phyloP scores from a whole-genome alignment of 106 monocot genomes.

The Platanthera guangdongensis region DNA sequence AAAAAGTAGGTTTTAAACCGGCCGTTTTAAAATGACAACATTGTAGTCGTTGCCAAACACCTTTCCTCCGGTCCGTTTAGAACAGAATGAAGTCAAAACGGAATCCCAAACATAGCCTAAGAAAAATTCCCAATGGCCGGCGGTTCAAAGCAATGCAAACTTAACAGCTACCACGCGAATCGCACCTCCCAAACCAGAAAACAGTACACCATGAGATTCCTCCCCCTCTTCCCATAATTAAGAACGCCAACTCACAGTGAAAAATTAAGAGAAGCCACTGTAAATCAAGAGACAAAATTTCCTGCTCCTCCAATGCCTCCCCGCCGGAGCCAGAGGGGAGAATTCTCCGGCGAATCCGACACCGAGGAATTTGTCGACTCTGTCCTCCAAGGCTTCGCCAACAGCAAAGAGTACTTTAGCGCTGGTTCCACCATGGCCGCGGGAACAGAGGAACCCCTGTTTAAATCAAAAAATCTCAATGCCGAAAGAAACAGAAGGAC shows the following conservation, averaged over 20 bases:
- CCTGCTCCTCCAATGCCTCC: constrained; percentile 6
- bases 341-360: constrained; percentile 7
- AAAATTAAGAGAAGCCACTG: too few species aligned
- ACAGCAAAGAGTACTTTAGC: background rate
- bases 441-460: constrained; percentile 3
- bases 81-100: too few species aligned
- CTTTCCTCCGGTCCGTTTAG: too few species aligned
- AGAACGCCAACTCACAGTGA: too few species aligned
- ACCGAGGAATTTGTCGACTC: constrained; percentile 36
- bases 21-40: too few species aligned
- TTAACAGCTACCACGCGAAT: constrained; percentile 2
- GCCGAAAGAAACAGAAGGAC: constrained; percentile 78
- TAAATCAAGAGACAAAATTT: too few species aligned
- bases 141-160: background rate
- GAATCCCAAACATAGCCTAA: too few species aligned
- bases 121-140: background rate
- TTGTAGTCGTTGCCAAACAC: too few species aligned
- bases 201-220: constrained; percentile 10
- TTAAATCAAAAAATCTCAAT: constrained; percentile 83
- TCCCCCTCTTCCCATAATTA: background rate
- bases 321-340: constrained; percentile 5
- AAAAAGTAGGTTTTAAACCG: too few species aligned
- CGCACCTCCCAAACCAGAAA: constrained; percentile 1
- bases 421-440: background rate
- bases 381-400: constrained; percentile 24